A percentile compares a stretch with the other conserved stretches of the same genome.
phyloP scores from a whole-genome alignment of 2,329 filamentous ascomycete genomes.

The Huntiella savannae region DNA sequence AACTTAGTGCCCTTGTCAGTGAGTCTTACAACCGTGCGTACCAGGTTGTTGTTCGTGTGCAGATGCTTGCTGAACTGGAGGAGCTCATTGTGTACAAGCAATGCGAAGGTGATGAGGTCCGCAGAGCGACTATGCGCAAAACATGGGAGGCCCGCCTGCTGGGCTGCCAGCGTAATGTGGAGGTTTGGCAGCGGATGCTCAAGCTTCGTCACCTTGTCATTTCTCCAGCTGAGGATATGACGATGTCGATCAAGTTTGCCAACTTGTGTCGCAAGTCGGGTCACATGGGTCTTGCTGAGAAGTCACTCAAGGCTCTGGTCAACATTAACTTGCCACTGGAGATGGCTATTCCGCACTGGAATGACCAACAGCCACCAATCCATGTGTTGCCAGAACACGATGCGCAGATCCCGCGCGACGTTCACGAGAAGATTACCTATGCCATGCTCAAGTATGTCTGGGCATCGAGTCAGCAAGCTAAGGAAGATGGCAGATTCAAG shows the following conservation, averaged over 20 bases:
- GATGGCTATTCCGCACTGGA: slow-evolving; percentile 40
- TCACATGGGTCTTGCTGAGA: slow-evolving; percentile 84
- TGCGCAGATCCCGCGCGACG: slow-evolving; percentile 21
- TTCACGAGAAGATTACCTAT: slow-evolving; percentile 68
- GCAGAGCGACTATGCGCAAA: slow-evolving; percentile 73
- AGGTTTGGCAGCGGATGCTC: slow-evolving; percentile 97
- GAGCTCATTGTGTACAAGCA: slow-evolving; percentile 98
- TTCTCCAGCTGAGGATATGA: slow-evolving; percentile 77
- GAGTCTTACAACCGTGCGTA: slow-evolving; percentile 98
- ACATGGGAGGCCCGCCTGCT: slow-evolving; percentile 94
- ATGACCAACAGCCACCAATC: slow-evolving; percentile 17
- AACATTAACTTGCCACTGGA: slow-evolving; percentile 47
- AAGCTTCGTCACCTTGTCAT: slow-evolving; percentile 87
- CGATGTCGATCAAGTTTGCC: slow-evolving; percentile 99
- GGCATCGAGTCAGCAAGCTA: slow-evolving; percentile 52
- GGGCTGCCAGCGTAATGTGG: slow-evolving; percentile 89
- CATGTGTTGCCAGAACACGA: slow-evolving; percentile 13
- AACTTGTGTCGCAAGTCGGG: slow-evolving; percentile 95
- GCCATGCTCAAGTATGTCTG: slow-evolving; percentile 96
- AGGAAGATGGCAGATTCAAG: slow-evolving; percentile 18
- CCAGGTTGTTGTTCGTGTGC: slow-evolving; percentile 89
- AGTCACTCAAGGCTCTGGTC: slow-evolving; percentile 81
- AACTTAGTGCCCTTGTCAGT: slow-evolving; percentile 87
- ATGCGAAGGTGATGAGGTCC: slow-evolving; percentile 58
- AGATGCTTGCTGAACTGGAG: slow-evolving; percentile 97